Evolutionary conservation across 2,329 filamentous ascomycete genomes (phyloP), one percentile per base, ranked within the genome.

Genomic region (Xylaria multiplex): DNA sequence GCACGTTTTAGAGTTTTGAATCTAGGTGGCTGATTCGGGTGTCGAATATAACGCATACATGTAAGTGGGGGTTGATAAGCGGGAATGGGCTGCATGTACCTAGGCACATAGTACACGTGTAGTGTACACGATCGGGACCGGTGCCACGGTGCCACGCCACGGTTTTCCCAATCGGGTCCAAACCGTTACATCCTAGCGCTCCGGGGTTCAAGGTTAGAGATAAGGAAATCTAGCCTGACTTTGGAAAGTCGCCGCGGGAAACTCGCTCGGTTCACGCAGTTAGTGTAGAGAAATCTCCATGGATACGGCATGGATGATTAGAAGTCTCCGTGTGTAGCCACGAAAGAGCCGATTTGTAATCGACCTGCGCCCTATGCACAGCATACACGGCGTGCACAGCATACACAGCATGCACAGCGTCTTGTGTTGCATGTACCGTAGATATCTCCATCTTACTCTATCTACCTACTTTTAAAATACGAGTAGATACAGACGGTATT

Each of bases 281-380:
- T 30, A 37, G 19, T 19, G 19, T 19, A 19, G 35, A 37, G 35
- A 27, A 54, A 40, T 13, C 42, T 22, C 35, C 37, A 43, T 43
- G 53, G 11, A 9, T 24, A 27, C 16, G 27, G 14, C 53, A 55
- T 55, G 53, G 13, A 43, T 8, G 14, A 30, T 16, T 42, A 7
- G 13, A 14, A 14, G 11, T 13, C 13, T 40, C 13, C 4, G 9
- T 14, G 11, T 13, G 11, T 14, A 5, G 49, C 14, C 16, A 30
- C 27, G 40, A 46, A 56, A 7, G 54, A 64, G 48, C 14, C 62
- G 62, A 64, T 64, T 64, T 64, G 62, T 64, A 64, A 64, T 64
- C 62, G 54, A 27, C 27, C 27, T 27, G 27, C 27, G 27, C 27
- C 27, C 27, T 27, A 27, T 27, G 27, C 27, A 27, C 27, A 27